Base-by-base conservation (phyloP, 306 rosid genomes). In the Cucurbita argyrosperma region DNA sequence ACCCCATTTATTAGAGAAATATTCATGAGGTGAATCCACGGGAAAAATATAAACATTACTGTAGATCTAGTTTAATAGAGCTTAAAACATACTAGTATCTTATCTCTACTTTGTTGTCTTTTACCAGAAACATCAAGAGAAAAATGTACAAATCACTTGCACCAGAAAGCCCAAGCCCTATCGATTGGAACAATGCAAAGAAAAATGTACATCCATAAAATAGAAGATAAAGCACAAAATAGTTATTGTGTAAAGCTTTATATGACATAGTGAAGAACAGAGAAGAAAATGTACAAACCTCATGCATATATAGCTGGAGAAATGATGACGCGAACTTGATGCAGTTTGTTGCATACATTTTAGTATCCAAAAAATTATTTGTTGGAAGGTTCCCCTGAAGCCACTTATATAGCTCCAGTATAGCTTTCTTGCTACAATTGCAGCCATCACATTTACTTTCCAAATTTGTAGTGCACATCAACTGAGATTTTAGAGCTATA, bases 251-350 rank as follows among this genome's bases (percentile, higher is more conserved):
- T 46, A 75, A 40, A 37, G 2, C 46, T 60, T 40, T 38, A 12
- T 5, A 18, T 70, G 26, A 19, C 52, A 67, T 23, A 7, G 49
- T 63, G 70, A 63, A 39, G 50, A 63, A 5, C 50, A 38, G 50
- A 39, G 52, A 65, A 46, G 73, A 67, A 67, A 23, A 46, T 67
- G 55, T 71, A 79, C 87, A 78, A 68, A 90, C 98, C 97, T 93
- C 98, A 6, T 77, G 80, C 53, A 90, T 82, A 82, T 80, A 90
- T 73, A 90, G 90, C 85, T 79, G 89, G 74, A 93, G 82, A 75
- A 93, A 89, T 53, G 92, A 86, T 74, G 88, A 86, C 78, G 87
- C 83, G 80, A 93, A 93, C 58, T 86, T 80, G 51, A 79, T 65
- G 76, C 94, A 87, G 64, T 78, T 86, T 68, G 80, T 78, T 67